Evolutionary conservation across 2,329 filamentous ascomycete genomes (phyloP), one percentile per base, ranked within the genome.

Genomic region (Leptographium galeiforme): DNA sequence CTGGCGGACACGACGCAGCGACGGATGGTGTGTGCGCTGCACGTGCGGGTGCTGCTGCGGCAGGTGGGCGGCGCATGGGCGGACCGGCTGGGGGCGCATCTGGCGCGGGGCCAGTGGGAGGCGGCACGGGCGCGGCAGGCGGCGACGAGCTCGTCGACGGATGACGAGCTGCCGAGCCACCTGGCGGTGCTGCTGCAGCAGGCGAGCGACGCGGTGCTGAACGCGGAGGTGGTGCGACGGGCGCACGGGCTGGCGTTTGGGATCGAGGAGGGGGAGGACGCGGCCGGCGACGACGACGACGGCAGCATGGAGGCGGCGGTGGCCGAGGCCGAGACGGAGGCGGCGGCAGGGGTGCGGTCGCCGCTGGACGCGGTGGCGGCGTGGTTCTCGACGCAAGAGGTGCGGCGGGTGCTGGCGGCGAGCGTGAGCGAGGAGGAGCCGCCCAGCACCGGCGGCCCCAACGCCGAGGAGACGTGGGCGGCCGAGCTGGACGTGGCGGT

Each of bases 241-340:
- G 89, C 89, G 2, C 87, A 91, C 65, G 95, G 95, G 64, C 75
- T 96, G 16, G 88, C 89, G 2, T 95, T 89, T 79, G 93, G 84
- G 6, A 91, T 85, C 0, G 81, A 82, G 2, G 74, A 87, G 61
- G 81, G 83, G 34, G 77, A 82, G 0, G 70, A 75, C 45, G 72
- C 76, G 2, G 71, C 74, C 19, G 47, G 13, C 11, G 77, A 82
- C 0, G 70, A 75, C 44, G 73, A 76, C 4, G 72, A 75, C 25
- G 41, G 41, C 19, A 44, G 41, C 48, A 85, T 94, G 75, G 86
- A 94, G 63, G 76, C 79, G 7, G 88, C 95, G 1, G 86, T 93
- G 4, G 86, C n/a, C n/a, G n/a, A n/a, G n/a, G n/a, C n/a, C n/a
- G n/a, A n/a, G n/a, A n/a, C 93, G 55, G 91, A 96, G 62, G 80